Evolutionary conservation across 345 rosid species (phyloP).

Genomic region (Murraya paniculata): DNA sequence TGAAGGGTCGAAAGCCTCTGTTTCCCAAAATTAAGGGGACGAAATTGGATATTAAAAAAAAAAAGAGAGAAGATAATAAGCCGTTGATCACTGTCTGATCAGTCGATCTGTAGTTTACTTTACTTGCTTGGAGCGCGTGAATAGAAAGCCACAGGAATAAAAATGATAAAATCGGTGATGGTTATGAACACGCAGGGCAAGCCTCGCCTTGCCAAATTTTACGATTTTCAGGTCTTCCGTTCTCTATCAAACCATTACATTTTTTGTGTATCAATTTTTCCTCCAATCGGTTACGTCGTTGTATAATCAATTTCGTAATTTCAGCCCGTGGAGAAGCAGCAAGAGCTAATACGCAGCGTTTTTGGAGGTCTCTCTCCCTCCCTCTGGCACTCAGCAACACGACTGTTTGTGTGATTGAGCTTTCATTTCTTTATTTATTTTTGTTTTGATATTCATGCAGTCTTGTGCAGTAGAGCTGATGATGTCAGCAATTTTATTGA

Average conservation of each 20-base stretch:
- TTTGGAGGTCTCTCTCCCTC: conserved; percentile 54
- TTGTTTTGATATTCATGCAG: conserved; percentile 33
- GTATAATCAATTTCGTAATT: conserved; percentile 6
- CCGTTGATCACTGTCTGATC: neutral
- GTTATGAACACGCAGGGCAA: conserved; percentile 89
- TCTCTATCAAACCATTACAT: neutral
- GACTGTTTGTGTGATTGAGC: neutral
- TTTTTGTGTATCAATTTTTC: neutral
- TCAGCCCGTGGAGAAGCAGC: conserved; percentile 85
- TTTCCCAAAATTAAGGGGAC: neutral
- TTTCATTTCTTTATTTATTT: neutral
- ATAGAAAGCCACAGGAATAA: neutral
- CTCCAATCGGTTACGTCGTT: neutral
- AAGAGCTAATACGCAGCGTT: conserved; percentile 75
- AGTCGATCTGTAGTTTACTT: neutral
- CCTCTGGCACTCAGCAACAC: neutral
- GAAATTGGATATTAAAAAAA: neutral
- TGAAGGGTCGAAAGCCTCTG: too few relatives aligned
- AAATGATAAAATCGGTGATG: conserved; percentile 85
- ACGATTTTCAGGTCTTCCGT: conserved; percentile 56
- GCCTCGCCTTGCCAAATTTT: conserved; percentile 88
- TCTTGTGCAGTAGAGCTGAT: conserved; percentile 83
- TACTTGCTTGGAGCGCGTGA: neutral
- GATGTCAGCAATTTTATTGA: conserved; percentile 83
- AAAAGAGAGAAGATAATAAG: too few relatives aligned